phyloP scores from a whole-genome alignment of 1,284 basidiomycete genomes.

The Melampsora abietis-canadensis region DNA sequence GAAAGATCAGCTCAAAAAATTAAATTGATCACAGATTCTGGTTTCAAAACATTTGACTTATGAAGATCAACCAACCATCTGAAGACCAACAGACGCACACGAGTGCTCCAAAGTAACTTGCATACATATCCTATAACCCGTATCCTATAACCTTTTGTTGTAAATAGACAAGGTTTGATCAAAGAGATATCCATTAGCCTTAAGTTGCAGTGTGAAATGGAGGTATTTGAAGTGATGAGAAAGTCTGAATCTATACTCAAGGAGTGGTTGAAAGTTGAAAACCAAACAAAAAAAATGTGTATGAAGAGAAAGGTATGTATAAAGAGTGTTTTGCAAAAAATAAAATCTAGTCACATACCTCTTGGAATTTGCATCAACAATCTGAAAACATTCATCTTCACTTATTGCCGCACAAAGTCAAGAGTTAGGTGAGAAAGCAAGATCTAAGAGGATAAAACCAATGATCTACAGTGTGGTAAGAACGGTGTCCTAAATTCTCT shows the following conservation, averaged over 20 bases:
- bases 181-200: background rate
- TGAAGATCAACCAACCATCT: constrained; percentile 85
- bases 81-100: constrained; percentile 90
- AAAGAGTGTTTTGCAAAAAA: no score
- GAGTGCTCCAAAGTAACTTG: constrained; percentile 84
- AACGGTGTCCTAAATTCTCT: background rate
- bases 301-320: background rate
- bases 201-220: background rate
- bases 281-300: background rate
- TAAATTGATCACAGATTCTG: background rate
- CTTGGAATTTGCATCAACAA: constrained; percentile 79
- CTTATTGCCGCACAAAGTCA: constrained; percentile 78
- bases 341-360: constrained; percentile 60
- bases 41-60: constrained; percentile 53
- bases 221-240: background rate
- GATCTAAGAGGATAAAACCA: constrained; percentile 58
- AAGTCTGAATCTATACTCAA: background rate
- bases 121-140: no score
- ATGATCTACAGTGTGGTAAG: background rate
- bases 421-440: constrained; percentile 84
- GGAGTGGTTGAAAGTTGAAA: background rate
- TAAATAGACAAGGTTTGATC: background rate
- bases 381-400: constrained; percentile 80
- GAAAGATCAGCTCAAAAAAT: background rate
- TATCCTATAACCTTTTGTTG: constrained; percentile 65